Evolutionary conservation across 495 filamentous ascomycete species (phyloP).

Genomic region (Cetradonia linearis): DNA sequence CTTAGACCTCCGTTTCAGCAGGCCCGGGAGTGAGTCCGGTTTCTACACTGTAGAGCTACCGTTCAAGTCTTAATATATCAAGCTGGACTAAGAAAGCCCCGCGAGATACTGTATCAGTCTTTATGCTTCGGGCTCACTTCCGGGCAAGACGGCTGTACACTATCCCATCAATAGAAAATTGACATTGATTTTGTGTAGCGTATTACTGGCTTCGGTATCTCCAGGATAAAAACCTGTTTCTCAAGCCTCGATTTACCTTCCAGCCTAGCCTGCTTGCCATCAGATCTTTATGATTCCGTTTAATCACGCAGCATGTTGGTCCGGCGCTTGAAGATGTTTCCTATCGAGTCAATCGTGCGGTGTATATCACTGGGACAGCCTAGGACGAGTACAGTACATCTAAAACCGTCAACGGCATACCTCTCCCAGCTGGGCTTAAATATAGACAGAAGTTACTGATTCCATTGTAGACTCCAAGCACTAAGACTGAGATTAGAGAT

Average conservation of each 20-base stretch:
- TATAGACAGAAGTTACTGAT: background rate
- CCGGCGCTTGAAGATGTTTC: constrained; percentile 63
- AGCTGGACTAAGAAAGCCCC: background rate
- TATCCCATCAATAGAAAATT: background rate
- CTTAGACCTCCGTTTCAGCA: background rate
- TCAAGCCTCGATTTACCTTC: background rate
- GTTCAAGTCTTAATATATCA: background rate
- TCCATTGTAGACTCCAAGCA: background rate
- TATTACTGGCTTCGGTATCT: constrained; percentile 2
- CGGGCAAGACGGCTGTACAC: background rate
- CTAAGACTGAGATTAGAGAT: background rate
- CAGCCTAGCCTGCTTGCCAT: background rate
- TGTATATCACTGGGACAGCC: constrained; percentile 84
- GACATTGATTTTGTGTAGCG: background rate
- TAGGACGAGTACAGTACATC: constrained; percentile 67
- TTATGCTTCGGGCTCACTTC: background rate
- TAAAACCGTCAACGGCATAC: constrained; percentile 74
- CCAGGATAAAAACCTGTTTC: background rate
- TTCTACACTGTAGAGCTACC: background rate
- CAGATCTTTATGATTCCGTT: background rate
- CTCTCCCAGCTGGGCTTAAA: background rate
- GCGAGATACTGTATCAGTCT: background rate
- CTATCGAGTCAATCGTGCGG: constrained; percentile 81
- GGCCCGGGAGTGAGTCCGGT: background rate
- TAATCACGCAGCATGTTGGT: constrained; percentile 57